Evolutionary conservation across 306 rosid species (phyloP).

Genomic region (Cotoneaster glaucophyllus): DNA sequence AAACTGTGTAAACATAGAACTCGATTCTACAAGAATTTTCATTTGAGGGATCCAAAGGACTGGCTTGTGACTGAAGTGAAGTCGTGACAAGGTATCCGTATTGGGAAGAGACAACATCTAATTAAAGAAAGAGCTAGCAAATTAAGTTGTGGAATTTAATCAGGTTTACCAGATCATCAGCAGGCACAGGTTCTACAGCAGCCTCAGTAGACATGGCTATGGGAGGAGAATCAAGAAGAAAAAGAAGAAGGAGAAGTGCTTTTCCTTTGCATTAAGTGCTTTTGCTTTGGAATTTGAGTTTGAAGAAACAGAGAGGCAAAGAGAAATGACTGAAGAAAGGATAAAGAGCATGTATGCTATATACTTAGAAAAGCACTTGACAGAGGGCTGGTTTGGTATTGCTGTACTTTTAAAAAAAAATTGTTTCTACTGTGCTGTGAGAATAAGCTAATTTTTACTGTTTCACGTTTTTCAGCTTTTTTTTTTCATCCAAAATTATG

Average conservation of each 20-base stretch:
- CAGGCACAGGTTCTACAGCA: background rate
- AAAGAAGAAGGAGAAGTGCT: background rate
- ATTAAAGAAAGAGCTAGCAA: background rate
- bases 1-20: background rate
- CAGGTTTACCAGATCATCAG: conserved; percentile 1
- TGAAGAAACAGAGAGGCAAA: conserved; percentile 1
- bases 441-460: too few relatives aligned
- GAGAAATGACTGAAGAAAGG: background rate
- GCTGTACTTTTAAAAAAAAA: too few relatives aligned
- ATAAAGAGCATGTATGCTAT: background rate
- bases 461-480: too few relatives aligned
- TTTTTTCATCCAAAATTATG: too few relatives aligned
- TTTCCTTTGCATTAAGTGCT: background rate
- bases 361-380: conserved; percentile 8
- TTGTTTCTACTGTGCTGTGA: too few relatives aligned
- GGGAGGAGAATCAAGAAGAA: background rate
- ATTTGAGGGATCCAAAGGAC: background rate
- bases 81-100: background rate
- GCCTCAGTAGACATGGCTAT: conserved; percentile 8
- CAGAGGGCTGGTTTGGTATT: too few relatives aligned
- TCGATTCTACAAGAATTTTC: background rate
- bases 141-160: background rate
- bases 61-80: background rate
- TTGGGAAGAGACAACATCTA: background rate
- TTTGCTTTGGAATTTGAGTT: background rate